Conservation (phyloP, 495 filamentous ascomycete genomes). For the Talaromyces nanjingensis region DNA sequence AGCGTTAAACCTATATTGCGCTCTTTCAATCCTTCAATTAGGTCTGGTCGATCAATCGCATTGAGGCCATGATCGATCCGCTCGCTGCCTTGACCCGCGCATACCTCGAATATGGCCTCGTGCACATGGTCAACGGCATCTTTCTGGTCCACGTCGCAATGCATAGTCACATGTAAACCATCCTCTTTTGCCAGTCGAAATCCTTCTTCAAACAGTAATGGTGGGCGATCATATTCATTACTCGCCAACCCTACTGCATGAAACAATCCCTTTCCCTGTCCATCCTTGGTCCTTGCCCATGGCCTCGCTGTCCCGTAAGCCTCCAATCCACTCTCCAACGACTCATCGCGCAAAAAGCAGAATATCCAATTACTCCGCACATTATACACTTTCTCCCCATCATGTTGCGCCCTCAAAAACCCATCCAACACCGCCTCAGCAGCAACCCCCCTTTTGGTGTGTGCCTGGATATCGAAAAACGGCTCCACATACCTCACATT, state of each 20-base stretch:
- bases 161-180: constrained; percentile 34
- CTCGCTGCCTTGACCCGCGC: constrained; percentile 20
- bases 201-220: constrained; percentile 29
- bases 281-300: constrained; percentile 20
- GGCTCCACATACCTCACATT: constrained; percentile 37
- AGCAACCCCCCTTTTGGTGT: constrained; percentile 29
- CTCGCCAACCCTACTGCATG: constrained; percentile 37
- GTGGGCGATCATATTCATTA: constrained; percentile 33
- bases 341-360: constrained; percentile 34
- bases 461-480: constrained; percentile 39
- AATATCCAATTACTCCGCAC: constrained; percentile 31
- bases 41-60: constrained; percentile 21
- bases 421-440: constrained; percentile 26
- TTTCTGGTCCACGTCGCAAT: constrained; percentile 38
- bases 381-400: constrained; percentile 19
- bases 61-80: constrained; percentile 40
- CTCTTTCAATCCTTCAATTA: constrained; percentile 23
- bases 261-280: constrained; percentile 26
- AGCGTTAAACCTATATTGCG: constrained; percentile 31
- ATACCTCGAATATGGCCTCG: constrained; percentile 26
- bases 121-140: constrained; percentile 30
- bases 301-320: constrained; percentile 21
- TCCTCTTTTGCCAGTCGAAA: constrained; percentile 26
- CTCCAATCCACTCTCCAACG: constrained; percentile 18
- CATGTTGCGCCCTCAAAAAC: constrained; percentile 25